These are phyloP conservation scores for Annulohypoxylon truncatum DNA, from an alignment of 2,329 filamentous ascomycete species.

Conservation along the genomic window DNA sequence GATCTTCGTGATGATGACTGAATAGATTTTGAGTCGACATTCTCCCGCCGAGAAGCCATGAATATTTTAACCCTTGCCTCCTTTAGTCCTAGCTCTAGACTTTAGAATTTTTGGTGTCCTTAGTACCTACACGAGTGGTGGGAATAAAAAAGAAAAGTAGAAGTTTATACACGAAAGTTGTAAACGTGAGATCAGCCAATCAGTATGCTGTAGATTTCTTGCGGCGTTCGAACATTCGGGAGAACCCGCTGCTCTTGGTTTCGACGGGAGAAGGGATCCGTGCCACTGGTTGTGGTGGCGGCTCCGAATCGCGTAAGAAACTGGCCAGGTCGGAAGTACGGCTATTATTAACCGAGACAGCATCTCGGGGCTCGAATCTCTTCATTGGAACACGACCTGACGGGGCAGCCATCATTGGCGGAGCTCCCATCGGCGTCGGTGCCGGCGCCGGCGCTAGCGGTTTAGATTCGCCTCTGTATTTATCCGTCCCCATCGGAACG, in stretches of 20 bases:
- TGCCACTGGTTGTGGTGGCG: slow-evolving; percentile 59
- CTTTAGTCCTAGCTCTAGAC: slow-evolving; percentile 28
- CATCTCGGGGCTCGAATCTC: slow-evolving; percentile 68
- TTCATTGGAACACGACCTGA: slow-evolving; percentile 64
- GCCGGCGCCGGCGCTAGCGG: background rate
- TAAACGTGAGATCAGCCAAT: slow-evolving; percentile 17
- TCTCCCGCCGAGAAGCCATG: slow-evolving; percentile 1
- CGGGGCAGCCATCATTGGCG: slow-evolving; percentile 40
- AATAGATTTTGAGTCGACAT: slow-evolving; percentile 11
- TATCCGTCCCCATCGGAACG: slow-evolving; percentile 59
- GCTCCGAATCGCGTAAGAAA: slow-evolving; percentile 77
- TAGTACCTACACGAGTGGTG: slow-evolving; percentile 11
- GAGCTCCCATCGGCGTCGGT: background rate
- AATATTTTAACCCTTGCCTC: slow-evolving; percentile 4
- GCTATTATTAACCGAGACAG: slow-evolving; percentile 55
- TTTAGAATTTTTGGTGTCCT: slow-evolving; percentile 5
- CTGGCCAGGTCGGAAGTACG: slow-evolving; percentile 76
- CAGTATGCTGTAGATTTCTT: slow-evolving; percentile 59
- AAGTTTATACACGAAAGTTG: slow-evolving; percentile 42
- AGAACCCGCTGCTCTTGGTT: slow-evolving; percentile 56
- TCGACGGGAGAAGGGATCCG: slow-evolving; percentile 47
- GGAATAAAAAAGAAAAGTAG: slow-evolving; percentile 9
- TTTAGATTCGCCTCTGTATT: slow-evolving; percentile 50
- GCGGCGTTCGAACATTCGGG: slow-evolving; percentile 62
- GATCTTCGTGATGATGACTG: slow-evolving; percentile 10